Percentiles rank a stretch among this genome's conserved stretches.
These are phyloP conservation scores for Gossypium ekmanianum DNA, from an alignment of 345 rosid species.

Conservation along the genomic window DNA sequence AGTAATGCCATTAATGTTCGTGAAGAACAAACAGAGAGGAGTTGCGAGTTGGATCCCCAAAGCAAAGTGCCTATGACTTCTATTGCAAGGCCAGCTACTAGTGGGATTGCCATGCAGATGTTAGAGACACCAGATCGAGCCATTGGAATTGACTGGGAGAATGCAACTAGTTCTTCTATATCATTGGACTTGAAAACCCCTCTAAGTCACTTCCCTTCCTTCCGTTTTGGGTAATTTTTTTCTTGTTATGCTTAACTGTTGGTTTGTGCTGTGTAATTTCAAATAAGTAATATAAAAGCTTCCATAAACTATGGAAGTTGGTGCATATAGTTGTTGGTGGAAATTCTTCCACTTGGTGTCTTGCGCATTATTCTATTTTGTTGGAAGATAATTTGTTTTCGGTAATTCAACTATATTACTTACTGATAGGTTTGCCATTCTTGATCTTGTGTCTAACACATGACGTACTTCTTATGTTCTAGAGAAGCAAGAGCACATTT, in stretches of 20 bases:
- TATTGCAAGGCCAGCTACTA: constrained; percentile 37
- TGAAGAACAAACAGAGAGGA: constrained; percentile 58
- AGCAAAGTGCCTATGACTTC: constrained; percentile 45
- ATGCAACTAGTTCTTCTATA: constrained; percentile 59
- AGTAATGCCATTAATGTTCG: constrained; percentile 37
- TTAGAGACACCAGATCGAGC: constrained; percentile 62
- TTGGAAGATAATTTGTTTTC: background rate
- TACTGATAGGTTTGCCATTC: background rate
- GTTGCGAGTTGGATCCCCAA: constrained; percentile 42
- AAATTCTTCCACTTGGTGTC: background rate
- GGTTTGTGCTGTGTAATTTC: constrained; percentile 3
- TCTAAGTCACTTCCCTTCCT: constrained; percentile 92
- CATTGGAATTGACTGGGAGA: constrained; percentile 74
- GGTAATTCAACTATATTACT: background rate
- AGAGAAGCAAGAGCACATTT: background rate
- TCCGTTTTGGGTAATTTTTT: constrained; percentile 84
- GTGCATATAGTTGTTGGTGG: background rate
- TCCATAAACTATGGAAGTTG: constrained; percentile 2
- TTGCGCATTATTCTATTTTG: background rate
- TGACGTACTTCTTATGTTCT: background rate
- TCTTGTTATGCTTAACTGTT: constrained; percentile 4
- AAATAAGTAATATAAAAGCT: background rate
- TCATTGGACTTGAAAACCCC: constrained; percentile 91
- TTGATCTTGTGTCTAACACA: background rate
- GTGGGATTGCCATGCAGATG: constrained; percentile 54